A percentile compares a stretch with the other conserved stretches of the same genome.
Conservation (phyloP, 352 stramenopile species). For the Phytophthora pluvialis region DNA sequence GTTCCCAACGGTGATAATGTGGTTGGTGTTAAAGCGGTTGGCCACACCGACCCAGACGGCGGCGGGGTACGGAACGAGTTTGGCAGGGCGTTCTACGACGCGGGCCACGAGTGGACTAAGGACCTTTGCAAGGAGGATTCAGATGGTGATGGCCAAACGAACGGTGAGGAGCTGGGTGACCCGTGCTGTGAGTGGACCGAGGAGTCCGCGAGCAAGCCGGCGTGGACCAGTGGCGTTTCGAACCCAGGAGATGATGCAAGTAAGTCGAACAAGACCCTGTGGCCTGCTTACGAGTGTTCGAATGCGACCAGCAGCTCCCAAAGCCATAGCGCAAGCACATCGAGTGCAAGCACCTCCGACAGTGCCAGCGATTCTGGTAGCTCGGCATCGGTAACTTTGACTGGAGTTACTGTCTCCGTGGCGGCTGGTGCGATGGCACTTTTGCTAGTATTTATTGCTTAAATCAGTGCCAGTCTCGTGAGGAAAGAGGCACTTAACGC, state of each 20-base stretch:
- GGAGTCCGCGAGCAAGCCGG: conserved; percentile 5
- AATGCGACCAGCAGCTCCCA: neutral
- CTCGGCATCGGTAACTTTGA: neutral
- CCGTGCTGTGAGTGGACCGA: conserved; percentile 23
- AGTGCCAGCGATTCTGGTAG: neutral
- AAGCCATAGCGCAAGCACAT: neutral
- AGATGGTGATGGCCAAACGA: conserved; percentile 39
- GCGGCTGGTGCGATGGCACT: conserved; percentile 1
- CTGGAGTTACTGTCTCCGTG: neutral
- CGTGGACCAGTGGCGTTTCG: conserved; percentile 32
- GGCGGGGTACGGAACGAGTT: conserved; percentile 32
- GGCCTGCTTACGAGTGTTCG: conserved; percentile 23
- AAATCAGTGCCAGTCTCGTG: neutral
- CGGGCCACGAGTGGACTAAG: conserved; percentile 30
- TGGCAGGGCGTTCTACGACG: conserved; percentile 28
- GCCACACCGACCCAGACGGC: conserved; percentile 22
- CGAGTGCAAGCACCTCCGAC: neutral
- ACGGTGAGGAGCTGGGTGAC: conserved; percentile 37
- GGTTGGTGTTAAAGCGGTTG: conserved; percentile 27
- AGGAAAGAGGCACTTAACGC: neutral
- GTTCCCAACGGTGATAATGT: conserved; percentile 45
- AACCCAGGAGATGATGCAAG: conserved; percentile 29
- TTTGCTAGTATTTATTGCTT: conserved; percentile 4
- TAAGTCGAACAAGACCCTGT: conserved; percentile 21
- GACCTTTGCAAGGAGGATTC: conserved; percentile 35